phyloP scores from a whole-genome alignment of 306 rosid genomes.

The Rubus idaeus region DNA sequence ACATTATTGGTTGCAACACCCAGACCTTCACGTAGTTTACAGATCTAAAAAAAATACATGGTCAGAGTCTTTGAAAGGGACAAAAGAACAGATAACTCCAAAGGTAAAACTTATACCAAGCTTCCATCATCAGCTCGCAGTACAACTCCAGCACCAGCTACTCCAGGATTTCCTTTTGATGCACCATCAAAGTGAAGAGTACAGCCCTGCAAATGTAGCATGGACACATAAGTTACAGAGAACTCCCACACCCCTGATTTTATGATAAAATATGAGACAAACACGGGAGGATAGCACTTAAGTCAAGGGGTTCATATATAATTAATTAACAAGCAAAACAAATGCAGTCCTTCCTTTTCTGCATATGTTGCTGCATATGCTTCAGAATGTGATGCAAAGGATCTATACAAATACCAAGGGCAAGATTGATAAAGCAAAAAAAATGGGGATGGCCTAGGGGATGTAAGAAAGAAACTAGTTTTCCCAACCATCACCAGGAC shows the following conservation, averaged over 20 bases:
- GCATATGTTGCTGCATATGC: neutral
- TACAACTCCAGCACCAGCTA: constrained; percentile 91
- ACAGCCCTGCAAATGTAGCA: constrained; percentile 53
- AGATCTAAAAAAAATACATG: constrained; percentile 50
- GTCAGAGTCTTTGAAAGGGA: constrained; percentile 26
- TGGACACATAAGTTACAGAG: constrained; percentile 1
- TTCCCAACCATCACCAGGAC: constrained; percentile 19
- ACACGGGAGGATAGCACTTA: neutral
- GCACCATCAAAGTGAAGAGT: constrained; percentile 82
- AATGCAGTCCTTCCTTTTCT: neutral
- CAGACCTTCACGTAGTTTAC: constrained; percentile 83
- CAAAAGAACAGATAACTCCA: constrained; percentile 7
- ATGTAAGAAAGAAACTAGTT: neutral
- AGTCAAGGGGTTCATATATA: neutral
- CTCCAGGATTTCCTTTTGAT: constrained; percentile 91
- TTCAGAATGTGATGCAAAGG: neutral
- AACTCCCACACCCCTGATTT: neutral
- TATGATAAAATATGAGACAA: neutral
- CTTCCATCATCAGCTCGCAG: constrained; percentile 71
- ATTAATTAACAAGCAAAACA: neutral
- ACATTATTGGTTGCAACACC: constrained; percentile 76
- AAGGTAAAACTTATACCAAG: constrained; percentile 53
- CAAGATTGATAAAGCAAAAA: neutral
- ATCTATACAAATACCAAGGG: neutral
- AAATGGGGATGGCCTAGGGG: neutral